A percentile compares a stretch with the other conserved stretches of the same genome.
phyloP scores from a whole-genome alignment of 208 protist genomes.

The Trypanosoma platydactyli region DNA sequence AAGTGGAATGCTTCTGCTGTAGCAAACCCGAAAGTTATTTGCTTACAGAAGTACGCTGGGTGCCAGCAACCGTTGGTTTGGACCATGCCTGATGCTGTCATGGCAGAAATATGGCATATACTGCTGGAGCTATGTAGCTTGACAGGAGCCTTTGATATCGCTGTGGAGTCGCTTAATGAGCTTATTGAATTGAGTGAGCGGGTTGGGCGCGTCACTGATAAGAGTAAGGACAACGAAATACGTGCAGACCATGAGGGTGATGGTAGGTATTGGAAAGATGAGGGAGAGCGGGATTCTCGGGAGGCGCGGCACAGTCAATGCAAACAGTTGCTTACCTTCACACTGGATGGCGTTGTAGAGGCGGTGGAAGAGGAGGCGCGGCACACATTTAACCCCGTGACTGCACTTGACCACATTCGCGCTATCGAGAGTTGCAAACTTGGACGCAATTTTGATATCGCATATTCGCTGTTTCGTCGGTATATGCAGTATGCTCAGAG shows the following conservation, averaged over 20 bases:
- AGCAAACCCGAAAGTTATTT: background rate
- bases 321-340: slow-evolving; percentile 28
- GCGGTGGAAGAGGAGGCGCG: slow-evolving; percentile 57
- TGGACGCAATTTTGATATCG: slow-evolving; percentile 57
- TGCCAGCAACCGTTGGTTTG: slow-evolving; percentile 15
- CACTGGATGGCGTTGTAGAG: slow-evolving; percentile 57
- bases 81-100: slow-evolving; percentile 39
- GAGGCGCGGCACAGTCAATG: too few species aligned
- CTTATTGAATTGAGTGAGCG: slow-evolving; percentile 51
- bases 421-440: slow-evolving; percentile 67
- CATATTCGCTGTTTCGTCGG: slow-evolving; percentile 67
- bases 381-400: slow-evolving; percentile 38
- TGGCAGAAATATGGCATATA: slow-evolving; percentile 47
- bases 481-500: slow-evolving; percentile 56
- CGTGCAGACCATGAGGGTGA: background rate
- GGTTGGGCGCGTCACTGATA: slow-evolving; percentile 11
- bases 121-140: slow-evolving; percentile 37
- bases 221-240: background rate
- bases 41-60: background rate
- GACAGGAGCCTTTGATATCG: slow-evolving; percentile 36
- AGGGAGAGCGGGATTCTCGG: background rate
- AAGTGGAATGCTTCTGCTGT: slow-evolving; percentile 20
- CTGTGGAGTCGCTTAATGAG: slow-evolving; percentile 48
- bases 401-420: slow-evolving; percentile 61
- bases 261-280: background rate